phyloP scores from a whole-genome alignment of 2,329 filamentous ascomycete species.

The Nemania serpens region DNA sequence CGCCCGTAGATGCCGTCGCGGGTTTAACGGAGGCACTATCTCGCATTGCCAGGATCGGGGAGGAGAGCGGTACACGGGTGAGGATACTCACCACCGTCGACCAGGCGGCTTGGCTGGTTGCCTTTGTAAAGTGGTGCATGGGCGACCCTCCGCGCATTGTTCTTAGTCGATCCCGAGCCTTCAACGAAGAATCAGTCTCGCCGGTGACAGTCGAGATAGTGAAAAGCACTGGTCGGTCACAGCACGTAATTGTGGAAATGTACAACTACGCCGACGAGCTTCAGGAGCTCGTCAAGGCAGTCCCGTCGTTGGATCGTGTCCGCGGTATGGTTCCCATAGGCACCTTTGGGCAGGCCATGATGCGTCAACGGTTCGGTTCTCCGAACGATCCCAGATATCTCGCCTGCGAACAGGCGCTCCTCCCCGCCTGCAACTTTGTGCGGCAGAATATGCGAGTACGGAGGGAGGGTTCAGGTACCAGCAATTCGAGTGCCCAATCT shows the following conservation, averaged over 20 bases:
- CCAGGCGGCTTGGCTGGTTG: neutral
- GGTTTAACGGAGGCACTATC: neutral
- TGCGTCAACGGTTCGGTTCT: neutral
- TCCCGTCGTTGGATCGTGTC: neutral
- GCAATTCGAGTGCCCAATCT: neutral
- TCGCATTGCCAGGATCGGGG: neutral
- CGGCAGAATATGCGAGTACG: neutral
- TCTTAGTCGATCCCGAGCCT: neutral
- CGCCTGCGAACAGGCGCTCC: neutral
- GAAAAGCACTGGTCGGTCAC: neutral
- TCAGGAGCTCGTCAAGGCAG: neutral
- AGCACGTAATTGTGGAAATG: neutral
- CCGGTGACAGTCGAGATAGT: neutral
- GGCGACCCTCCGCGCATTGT: neutral
- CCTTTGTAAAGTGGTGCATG: neutral
- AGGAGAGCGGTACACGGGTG: neutral
- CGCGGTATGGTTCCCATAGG: neutral
- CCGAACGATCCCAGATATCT: neutral
- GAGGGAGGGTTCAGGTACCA: neutral
- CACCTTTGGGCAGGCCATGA: neutral
- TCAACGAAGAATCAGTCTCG: neutral
- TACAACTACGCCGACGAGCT: neutral
- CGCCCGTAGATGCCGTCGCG: neutral
- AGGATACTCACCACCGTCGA: neutral
- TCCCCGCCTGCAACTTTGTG: neutral